These are phyloP conservation scores for Rhizomucor pusillus DNA, from an alignment of 371 early-diverging fungal genomes.

Conservation along the genomic window DNA sequence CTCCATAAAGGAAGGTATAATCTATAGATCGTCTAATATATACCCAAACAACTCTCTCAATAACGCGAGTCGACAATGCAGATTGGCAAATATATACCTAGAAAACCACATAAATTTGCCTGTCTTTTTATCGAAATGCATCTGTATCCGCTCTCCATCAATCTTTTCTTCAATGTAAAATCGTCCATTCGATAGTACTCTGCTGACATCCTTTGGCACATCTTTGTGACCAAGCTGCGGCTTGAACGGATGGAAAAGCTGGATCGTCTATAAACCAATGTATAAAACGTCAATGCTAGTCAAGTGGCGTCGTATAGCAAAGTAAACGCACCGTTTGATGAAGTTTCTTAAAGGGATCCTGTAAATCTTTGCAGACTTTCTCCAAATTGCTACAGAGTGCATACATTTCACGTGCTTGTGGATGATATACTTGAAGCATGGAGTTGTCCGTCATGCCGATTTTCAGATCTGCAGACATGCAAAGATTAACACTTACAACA, in stretches of 20 bases:
- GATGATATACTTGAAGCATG: slow-evolving; percentile 63
- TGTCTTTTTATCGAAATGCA: slow-evolving; percentile 55
- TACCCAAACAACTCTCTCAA: slow-evolving; percentile 16
- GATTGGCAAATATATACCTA: slow-evolving; percentile 22
- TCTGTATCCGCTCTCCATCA: slow-evolving; percentile 76
- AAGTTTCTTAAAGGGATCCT: slow-evolving; percentile 34
- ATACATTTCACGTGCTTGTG: slow-evolving; percentile 61
- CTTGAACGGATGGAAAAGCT: slow-evolving; percentile 54
- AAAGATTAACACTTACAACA: too few relatives aligned
- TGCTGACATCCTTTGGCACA: slow-evolving; percentile 36
- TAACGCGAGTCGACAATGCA: not conserved
- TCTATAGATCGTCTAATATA: slow-evolving; percentile 39
- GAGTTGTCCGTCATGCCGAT: slow-evolving; percentile 71
- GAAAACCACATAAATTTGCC: slow-evolving; percentile 58
- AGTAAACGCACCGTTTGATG: slow-evolving; percentile 11
- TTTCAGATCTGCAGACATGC: slow-evolving; percentile 50
- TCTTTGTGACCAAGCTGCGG: slow-evolving; percentile 53
- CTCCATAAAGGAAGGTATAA: slow-evolving; percentile 67
- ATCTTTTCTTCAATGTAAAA: slow-evolving; percentile 81
- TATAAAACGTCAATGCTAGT: not conserved
- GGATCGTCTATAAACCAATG: slow-evolving; percentile 41
- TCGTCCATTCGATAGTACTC: slow-evolving; percentile 34
- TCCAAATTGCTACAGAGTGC: slow-evolving; percentile 62
- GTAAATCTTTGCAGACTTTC: slow-evolving; percentile 50
- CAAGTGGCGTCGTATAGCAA: not conserved